Conservation (phyloP, 2,329 filamentous ascomycete species). For the Arthrinium puccinioides region DNA sequence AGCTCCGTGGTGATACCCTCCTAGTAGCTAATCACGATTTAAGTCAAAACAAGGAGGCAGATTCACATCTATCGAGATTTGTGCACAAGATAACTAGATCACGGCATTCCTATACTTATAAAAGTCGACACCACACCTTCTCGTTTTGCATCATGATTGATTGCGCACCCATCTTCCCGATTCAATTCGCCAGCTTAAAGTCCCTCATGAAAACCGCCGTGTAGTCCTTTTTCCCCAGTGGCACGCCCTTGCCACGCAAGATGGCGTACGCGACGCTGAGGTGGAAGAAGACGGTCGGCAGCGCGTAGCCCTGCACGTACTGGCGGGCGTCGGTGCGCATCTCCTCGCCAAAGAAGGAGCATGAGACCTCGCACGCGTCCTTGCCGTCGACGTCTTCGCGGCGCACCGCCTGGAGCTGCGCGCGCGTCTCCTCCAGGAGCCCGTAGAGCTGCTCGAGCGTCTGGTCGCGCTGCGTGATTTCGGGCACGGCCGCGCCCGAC, state of each 20-base stretch:
- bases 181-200: no score
- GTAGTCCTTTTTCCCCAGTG: conserved; percentile 52
- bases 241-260: conserved; percentile 51
- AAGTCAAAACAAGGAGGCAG: no score
- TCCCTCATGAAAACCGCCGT: conserved; percentile 1
- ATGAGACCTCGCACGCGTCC: conserved; percentile 22
- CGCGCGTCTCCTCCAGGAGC: conserved; percentile 22
- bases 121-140: no score
- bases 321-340: conserved; percentile 15
- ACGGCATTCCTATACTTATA: no score
- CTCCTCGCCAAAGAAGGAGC: conserved; percentile 24
- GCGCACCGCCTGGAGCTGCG: conserved; percentile 14
- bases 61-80: no score
- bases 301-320: conserved; percentile 38
- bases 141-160: no score
- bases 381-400: conserved; percentile 21
- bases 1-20: no score
- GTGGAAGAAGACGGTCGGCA: conserved; percentile 60
- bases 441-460: conserved; percentile 23
- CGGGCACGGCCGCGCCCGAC: conserved; percentile 23
- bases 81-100: no score
- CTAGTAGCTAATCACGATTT: no score
- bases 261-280: conserved; percentile 49
- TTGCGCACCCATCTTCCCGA: no score
- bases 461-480: conserved; percentile 18